Conservation (phyloP, 169 alveolate species). For the Plasmodium vinckei region DNA sequence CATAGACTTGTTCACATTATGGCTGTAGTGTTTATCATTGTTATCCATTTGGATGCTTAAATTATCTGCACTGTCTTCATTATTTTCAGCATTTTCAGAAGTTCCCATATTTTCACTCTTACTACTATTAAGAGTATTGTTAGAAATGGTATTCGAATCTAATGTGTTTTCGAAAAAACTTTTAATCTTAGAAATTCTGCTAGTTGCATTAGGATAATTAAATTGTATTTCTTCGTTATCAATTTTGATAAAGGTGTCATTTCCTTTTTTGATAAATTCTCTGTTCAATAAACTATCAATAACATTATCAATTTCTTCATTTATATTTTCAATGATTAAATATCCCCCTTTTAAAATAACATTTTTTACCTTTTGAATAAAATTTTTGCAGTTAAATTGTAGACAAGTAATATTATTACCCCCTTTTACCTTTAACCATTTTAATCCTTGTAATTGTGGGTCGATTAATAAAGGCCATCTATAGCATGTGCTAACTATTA, state of each 20-base stretch:
- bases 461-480: constrained; percentile 98
- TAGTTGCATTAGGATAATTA: constrained; percentile 65
- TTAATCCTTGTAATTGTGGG: constrained; percentile 97
- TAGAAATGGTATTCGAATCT: not conserved
- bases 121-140: not conserved
- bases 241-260: constrained; percentile 43
- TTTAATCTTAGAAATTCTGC: constrained; percentile 37
- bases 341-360: constrained; percentile 94
- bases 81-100: not conserved
- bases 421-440: constrained; percentile 95
- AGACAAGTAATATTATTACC: constrained; percentile 93
- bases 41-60: constrained; percentile 17
- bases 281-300: constrained; percentile 95
- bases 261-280: constrained; percentile 93
- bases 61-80: not conserved
- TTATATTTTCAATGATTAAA: constrained; percentile 94
- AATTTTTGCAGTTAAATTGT: constrained; percentile 92
- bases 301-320: constrained; percentile 95
- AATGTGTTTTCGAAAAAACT: constrained; percentile 35
- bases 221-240: constrained; percentile 69
- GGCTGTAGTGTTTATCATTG: constrained; percentile 16
- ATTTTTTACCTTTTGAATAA: constrained; percentile 90
- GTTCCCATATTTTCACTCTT: not conserved
- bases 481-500: constrained; percentile 93
- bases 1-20: constrained; percentile 60